A percentile compares a stretch with the other conserved stretches of the same genome.
Conservation (phyloP, 805 yeast genomes). For the Cyberlindnera sargentensis region DNA sequence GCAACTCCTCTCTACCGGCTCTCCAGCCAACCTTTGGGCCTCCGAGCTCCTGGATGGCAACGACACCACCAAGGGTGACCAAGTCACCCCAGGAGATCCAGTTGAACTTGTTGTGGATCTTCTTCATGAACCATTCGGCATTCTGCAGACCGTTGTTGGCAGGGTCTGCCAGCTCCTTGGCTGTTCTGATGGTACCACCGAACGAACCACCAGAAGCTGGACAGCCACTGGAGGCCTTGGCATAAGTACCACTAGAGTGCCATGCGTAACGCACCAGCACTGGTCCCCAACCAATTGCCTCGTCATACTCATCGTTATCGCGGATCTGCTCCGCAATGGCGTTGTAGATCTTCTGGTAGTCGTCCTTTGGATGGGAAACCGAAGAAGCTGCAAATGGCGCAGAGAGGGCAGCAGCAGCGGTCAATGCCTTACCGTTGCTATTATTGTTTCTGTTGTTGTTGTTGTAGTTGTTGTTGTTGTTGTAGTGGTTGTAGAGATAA, state of each 20-base stretch:
- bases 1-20: conserved; percentile 67
- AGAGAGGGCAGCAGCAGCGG: conserved; percentile 13
- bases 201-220: conserved; percentile 52
- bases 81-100: conserved; percentile 78
- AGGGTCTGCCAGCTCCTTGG: conserved; percentile 45
- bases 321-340: conserved; percentile 60
- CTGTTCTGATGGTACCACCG: conserved; percentile 61
- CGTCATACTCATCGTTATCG: conserved; percentile 54
- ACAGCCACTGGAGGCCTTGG: conserved; percentile 37
- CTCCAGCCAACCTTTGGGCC: conserved; percentile 80
- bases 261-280: conserved; percentile 74
- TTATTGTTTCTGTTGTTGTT: conserved; percentile 12
- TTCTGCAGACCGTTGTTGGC: conserved; percentile 46
- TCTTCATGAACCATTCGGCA: conserved; percentile 46
- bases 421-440: conserved; percentile 17
- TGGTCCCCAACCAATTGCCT: conserved; percentile 68
- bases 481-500: conserved; percentile 10
- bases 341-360: conserved; percentile 62
- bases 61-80: conserved; percentile 74
- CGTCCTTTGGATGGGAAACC: conserved; percentile 31
- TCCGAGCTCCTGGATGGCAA: conserved; percentile 69
- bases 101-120: conserved; percentile 49
- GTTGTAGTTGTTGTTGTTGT: conserved; percentile 16
- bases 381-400: conserved; percentile 5
- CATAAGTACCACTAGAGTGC: conserved; percentile 85